Percentiles rank a stretch among this genome's conserved stretches.
These are phyloP conservation scores for Diaporthe sp. DNA, from an alignment of 2,329 filamentous ascomycete species.

Conservation along the genomic window DNA sequence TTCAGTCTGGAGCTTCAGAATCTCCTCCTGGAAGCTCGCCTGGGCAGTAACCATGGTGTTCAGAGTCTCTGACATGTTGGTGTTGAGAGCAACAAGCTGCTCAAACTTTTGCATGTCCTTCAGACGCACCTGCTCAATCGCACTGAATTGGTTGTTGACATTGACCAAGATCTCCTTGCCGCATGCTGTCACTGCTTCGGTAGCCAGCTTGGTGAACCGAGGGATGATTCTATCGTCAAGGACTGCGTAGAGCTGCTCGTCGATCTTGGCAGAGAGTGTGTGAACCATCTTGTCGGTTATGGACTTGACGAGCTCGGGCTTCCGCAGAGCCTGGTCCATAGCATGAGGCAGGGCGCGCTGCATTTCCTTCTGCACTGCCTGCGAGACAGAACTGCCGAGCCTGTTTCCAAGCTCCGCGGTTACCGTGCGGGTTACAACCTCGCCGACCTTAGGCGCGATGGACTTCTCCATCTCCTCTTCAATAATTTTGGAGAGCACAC, in stretches of 20 bases:
- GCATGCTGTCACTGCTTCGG: conserved; percentile 74
- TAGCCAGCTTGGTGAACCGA: conserved; percentile 71
- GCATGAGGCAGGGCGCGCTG: conserved; percentile 75
- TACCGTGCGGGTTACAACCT: conserved; percentile 74
- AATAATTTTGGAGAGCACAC: conserved; percentile 81
- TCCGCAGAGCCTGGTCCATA: conserved; percentile 75
- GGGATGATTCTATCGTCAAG: conserved; percentile 74
- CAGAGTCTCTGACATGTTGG: conserved; percentile 74
- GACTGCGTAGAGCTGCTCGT: conserved; percentile 72
- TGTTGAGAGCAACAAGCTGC: conserved; percentile 75
- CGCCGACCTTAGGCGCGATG: conserved; percentile 79
- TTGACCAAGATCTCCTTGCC: conserved; percentile 75
- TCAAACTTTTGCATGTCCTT: conserved; percentile 74
- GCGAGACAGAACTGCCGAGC: conserved; percentile 74
- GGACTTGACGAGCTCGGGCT: conserved; percentile 76
- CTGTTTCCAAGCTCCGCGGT: conserved; percentile 77
- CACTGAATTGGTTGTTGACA: conserved; percentile 61
- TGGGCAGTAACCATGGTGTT: conserved; percentile 76
- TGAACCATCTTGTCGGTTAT: conserved; percentile 79
- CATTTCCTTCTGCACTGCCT: conserved; percentile 77
- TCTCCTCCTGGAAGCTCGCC: conserved; percentile 73
- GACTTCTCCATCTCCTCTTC: conserved; percentile 78
- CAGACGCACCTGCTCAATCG: conserved; percentile 61
- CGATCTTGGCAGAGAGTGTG: conserved; percentile 74
- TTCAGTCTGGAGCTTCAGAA: conserved; percentile 62